Evolutionary conservation across 2,329 filamentous ascomycete genomes (phyloP).

Genomic region (Cercospora zeina): DNA sequence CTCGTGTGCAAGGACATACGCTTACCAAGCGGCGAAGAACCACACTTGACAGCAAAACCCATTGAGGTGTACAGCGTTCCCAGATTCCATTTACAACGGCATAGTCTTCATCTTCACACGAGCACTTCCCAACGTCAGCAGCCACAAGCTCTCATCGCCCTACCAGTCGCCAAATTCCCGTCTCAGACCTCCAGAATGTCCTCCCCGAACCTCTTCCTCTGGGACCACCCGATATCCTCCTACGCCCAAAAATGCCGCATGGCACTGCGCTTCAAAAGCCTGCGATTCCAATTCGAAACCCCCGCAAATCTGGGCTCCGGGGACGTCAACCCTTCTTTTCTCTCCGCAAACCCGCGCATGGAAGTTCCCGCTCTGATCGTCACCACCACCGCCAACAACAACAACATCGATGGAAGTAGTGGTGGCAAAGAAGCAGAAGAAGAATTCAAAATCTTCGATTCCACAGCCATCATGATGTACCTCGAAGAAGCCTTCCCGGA

Average conservation of each 20-base stretch:
- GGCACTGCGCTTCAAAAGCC: conserved; percentile 40
- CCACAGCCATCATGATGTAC: conserved; percentile 39
- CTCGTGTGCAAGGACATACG: neutral
- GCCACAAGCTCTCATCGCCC: neutral
- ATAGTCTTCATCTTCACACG: neutral
- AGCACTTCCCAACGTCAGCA: neutral
- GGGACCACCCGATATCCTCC: conserved; percentile 38
- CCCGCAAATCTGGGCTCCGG: conserved; percentile 42
- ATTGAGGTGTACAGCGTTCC: too few relatives aligned
- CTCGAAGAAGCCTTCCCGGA: conserved; percentile 37
- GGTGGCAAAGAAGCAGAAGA: conserved; percentile 27
- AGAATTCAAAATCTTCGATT: conserved; percentile 40
- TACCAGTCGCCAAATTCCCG: neutral
- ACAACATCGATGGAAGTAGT: too few relatives aligned
- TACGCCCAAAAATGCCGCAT: conserved; percentile 46
- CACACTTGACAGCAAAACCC: neutral
- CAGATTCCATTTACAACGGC: neutral
- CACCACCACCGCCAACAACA: too few relatives aligned
- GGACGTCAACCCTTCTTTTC: conserved; percentile 35
- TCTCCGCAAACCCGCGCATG: conserved; percentile 38
- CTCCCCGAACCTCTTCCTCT: conserved; percentile 32
- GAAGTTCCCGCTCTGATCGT: conserved; percentile 40
- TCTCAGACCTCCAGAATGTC: neutral
- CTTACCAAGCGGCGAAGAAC: neutral
- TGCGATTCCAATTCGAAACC: conserved; percentile 41